Percentiles rank a stretch among this genome's conserved stretches.
Conservation (phyloP, 225 moss, liverwort and hornwort genomes). For the Thuidium tamariscinum region DNA sequence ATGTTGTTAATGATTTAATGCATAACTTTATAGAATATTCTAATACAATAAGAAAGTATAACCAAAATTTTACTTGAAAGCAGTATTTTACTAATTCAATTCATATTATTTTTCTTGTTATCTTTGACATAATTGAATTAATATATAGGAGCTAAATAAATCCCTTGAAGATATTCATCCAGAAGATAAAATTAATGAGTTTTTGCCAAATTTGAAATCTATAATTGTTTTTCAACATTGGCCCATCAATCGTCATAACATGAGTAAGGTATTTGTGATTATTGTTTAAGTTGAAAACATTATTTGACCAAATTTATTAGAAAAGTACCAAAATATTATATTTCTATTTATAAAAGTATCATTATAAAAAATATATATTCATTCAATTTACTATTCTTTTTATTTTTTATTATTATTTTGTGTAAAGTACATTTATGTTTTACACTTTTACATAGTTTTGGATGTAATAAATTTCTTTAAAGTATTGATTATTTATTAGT, state of each 20-base stretch:
- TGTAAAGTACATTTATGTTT: background rate
- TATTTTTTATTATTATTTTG: background rate
- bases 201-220: background rate
- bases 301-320: background rate
- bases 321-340: rapidly evolving
- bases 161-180: background rate
- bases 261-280: constrained; percentile 1
- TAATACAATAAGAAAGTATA: background rate
- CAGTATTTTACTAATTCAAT: background rate
- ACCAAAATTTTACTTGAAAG: rapidly evolving
- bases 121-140: background rate
- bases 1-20: background rate
- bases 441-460: background rate
- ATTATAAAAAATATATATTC: background rate
- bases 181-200: background rate
- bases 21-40: background rate
- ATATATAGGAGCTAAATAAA: constrained; percentile 2
- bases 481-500: background rate
- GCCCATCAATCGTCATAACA: background rate
- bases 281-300: background rate
- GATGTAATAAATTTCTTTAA: background rate
- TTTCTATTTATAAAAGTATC: background rate
- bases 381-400: background rate
- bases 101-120: rapidly evolving
- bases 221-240: constrained; percentile 15